These are phyloP conservation scores for Phytophthora idaei DNA, from an alignment of 352 stramenopile species.

Conservation along the genomic window DNA sequence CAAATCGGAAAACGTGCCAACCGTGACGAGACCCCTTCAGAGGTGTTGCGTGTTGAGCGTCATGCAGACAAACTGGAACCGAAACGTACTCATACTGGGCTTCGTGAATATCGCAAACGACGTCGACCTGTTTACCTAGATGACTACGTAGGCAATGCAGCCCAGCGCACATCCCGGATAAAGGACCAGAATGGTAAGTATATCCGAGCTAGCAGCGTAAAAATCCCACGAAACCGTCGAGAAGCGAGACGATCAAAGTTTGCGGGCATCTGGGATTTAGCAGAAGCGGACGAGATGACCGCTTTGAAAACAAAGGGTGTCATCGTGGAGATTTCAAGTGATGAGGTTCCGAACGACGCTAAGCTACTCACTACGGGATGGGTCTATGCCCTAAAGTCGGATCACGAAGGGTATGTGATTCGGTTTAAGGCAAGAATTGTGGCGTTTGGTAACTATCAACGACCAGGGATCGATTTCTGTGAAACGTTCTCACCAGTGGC, in stretches of 20 bases:
- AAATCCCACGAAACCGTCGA: neutral
- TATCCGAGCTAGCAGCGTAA: neutral
- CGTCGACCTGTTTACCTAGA: neutral
- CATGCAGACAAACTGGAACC: neutral
- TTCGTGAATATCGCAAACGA: neutral
- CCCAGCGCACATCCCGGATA: neutral
- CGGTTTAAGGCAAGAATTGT: slow-evolving; percentile 11
- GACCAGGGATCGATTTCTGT: neutral
- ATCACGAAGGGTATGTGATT: slow-evolving; percentile 10
- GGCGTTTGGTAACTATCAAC: slow-evolving; percentile 2
- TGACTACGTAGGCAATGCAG: slow-evolving; percentile 1
- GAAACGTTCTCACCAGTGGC: neutral
- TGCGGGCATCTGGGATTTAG: neutral
- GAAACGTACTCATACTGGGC: neutral
- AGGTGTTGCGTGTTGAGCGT: neutral
- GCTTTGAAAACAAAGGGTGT: slow-evolving; percentile 5
- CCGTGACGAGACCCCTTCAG: neutral
- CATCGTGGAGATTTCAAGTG: neutral
- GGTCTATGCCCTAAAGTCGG: slow-evolving; percentile 7
- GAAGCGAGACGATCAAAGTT: slow-evolving; percentile 4
- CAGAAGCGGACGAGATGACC: slow-evolving; percentile 7
- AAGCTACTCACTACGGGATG: slow-evolving; percentile 3
- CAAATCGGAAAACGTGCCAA: neutral
- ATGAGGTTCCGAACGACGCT: slow-evolving; percentile 1
- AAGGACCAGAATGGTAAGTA: neutral